Percentiles rank a stretch among this genome's conserved stretches.
Conservation (phyloP, 208 protist genomes). For the Leishmania braziliensis region DNA sequence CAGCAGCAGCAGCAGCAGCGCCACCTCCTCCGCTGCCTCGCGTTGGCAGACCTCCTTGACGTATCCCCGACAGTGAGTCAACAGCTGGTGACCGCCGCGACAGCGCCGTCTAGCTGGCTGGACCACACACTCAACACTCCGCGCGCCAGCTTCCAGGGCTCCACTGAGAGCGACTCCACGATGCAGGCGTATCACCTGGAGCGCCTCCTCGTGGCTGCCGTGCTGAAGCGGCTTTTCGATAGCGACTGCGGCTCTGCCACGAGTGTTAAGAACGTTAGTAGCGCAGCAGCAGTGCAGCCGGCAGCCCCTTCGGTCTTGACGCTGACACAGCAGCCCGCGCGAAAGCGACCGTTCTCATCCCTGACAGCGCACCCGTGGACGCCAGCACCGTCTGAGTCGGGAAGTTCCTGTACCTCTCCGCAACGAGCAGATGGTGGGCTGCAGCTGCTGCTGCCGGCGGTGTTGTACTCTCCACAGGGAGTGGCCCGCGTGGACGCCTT, state of each 20-base stretch:
- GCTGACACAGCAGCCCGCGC: not conserved
- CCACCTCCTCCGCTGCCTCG: conserved; percentile 20
- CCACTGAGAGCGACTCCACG: not conserved
- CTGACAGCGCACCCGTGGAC: conserved; percentile 17
- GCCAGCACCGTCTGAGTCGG: not conserved
- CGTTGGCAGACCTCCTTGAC: conserved; percentile 25
- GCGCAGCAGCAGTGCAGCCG: not conserved
- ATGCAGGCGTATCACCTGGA: not conserved
- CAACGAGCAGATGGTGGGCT: too few species aligned
- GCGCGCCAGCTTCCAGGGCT: not conserved
- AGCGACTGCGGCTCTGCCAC: not conserved
- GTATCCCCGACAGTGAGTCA: not conserved
- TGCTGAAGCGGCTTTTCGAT: not conserved
- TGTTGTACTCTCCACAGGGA: conserved; percentile 7
- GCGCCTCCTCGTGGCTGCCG: not conserved
- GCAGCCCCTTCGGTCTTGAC: not conserved
- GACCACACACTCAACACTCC: not conserved
- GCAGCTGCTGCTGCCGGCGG: conserved; percentile 8
- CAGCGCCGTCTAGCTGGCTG: not conserved
- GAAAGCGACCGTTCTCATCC: not conserved
- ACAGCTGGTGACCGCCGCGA: not conserved
- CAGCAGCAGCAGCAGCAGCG: not conserved
- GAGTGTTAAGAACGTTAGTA: not conserved
- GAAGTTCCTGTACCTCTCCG: not conserved
- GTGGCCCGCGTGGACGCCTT: conserved; percentile 24